phyloP scores from a whole-genome alignment of 73 alveolate species.

The Symbiodinium pilosum region DNA sequence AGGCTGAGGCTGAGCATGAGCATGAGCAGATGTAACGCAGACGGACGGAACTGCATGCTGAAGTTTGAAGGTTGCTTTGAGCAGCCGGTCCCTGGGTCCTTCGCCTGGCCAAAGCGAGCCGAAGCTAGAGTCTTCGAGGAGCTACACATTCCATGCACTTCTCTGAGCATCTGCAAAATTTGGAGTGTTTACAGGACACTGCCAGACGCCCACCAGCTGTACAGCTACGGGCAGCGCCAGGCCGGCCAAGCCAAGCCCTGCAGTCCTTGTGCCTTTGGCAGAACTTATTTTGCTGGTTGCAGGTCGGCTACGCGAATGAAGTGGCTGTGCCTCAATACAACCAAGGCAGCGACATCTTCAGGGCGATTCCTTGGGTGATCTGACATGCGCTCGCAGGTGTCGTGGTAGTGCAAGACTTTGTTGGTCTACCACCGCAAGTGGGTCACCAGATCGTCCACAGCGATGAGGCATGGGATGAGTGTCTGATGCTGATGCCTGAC shows the following conservation, averaged over 20 bases:
- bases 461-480: slow-evolving; percentile 36
- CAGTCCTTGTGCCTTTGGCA: background rate
- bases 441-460: slow-evolving; percentile 71
- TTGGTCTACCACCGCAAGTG: slow-evolving; percentile 40
- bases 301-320: background rate
- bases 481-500: background rate
- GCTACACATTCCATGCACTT: no score
- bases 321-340: slow-evolving; percentile 56
- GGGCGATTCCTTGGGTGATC: no score
- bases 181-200: background rate
- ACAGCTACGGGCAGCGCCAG: slow-evolving; percentile 79
- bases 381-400: background rate
- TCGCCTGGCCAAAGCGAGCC: no score
- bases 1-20: no score
- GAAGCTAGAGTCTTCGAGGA: no score
- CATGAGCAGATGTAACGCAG: no score
- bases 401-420: slow-evolving; percentile 25
- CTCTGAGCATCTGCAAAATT: no score
- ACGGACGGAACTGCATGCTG: no score
- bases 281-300: background rate
- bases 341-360: background rate
- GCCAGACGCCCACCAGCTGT: slow-evolving; percentile 71
- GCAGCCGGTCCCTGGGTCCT: no score
- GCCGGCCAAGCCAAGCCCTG: background rate
- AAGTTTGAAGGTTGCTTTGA: no score